Base-by-base conservation (phyloP, 352 stramenopile genomes). In the Phytophthora megakarya region DNA sequence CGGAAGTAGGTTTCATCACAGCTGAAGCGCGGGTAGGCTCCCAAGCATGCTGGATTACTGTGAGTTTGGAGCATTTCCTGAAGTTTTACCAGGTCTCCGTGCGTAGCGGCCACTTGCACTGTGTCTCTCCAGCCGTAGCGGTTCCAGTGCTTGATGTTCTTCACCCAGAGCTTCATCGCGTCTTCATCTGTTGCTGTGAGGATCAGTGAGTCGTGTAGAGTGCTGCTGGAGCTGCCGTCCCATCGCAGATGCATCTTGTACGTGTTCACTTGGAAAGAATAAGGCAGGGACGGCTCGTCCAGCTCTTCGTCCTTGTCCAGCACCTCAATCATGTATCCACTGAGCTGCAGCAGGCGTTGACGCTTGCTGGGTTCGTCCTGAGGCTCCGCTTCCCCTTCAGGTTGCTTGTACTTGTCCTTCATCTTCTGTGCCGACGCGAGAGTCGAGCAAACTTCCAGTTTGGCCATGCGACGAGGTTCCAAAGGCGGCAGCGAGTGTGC, bases 251-350 rank as follows among this genome's bases (percentile, higher is more conserved):
- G 50, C 19, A 76, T 19, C 47, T 71, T 89, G 70, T 65, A 90
- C n/a, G 80, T 92, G 54, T 84, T 76, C 42, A 92, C 74, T 28
- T 81, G 76, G 62, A 92, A 92, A 49, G 78, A 89, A 44, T 62
- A 77, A 9, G 81, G 78, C 25, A 89, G 61, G 7, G 69, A 73
- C 15, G 56, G 40, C 25, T 73, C 62, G 26, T 84, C 77, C 19
- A 75, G 26, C 16, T 86, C 75, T 15, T 73, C 54, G 13, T 80
- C 76, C 16, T 65, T 67, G 43, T 89, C 81, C 33, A 81, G 37
- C 19, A 92, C 76, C 19, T 90, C 81, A 19, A 92, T 75, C 15
- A 79, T 65, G 52, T 76, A 72, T 2, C 84, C 80, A 37, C 84
- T 90, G 23, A 92, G 76, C 59, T 86, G 75, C 37, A 92, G 18